phyloP scores from a whole-genome alignment of 2,329 filamentous ascomycete genomes.

The Trichoderma sp. region DNA sequence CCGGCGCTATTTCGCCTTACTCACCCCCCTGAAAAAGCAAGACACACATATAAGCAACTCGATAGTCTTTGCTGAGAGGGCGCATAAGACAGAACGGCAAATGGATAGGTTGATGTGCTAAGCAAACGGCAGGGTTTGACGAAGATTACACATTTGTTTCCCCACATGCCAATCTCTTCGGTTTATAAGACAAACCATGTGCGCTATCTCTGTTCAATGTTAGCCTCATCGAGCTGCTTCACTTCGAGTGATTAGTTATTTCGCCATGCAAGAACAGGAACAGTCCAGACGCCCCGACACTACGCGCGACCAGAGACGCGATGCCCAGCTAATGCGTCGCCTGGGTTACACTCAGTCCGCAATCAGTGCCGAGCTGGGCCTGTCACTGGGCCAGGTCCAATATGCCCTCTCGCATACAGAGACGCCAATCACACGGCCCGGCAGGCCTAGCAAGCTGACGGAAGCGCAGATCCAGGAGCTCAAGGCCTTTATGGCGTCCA shows the following conservation, averaged over 20 bases:
- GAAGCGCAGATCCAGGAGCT: slow-evolving; percentile 13
- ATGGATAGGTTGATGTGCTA: not conserved
- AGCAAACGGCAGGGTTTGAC: not conserved
- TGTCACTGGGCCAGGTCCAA: slow-evolving; percentile 8
- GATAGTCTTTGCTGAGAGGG: not conserved
- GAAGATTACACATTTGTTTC: not conserved
- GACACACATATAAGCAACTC: not conserved
- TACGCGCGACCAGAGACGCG: slow-evolving; percentile 10
- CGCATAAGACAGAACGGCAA: not conserved
- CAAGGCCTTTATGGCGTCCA: slow-evolving; percentile 5
- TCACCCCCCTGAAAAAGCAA: not conserved
- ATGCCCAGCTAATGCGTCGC: slow-evolving; percentile 10
- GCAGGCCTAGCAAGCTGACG: not conserved
- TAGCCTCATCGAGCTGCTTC: not conserved
- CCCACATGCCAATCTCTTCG: not conserved
- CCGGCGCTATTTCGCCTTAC: not conserved
- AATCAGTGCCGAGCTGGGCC: slow-evolving; percentile 1
- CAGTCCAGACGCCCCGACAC: slow-evolving; percentile 1
- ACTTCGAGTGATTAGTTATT: not conserved
- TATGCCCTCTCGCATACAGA: slow-evolving; percentile 12
- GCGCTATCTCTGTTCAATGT: not conserved
- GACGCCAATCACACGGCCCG: slow-evolving; percentile 3
- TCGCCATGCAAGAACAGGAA: not conserved
- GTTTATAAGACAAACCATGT: not conserved
- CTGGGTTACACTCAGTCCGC: slow-evolving; percentile 12